Base-by-base conservation (phyloP, 176 grass and related monocot species). In the Poa pratensis region DNA sequence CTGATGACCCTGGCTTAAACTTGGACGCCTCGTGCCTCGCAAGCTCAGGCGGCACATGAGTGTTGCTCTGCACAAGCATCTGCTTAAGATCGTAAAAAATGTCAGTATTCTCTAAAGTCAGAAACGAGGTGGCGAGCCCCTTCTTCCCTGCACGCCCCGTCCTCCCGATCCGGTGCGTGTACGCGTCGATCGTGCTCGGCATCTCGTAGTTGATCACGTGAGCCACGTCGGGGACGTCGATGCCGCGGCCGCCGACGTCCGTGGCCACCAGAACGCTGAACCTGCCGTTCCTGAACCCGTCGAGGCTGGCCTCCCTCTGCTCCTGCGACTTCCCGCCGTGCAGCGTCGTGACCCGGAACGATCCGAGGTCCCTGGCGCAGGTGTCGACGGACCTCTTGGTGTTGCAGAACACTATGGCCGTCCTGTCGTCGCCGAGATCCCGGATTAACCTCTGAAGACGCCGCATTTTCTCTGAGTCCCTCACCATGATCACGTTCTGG, bases 181-280 rank as follows among this genome's bases (percentile, higher is more conserved):
- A 98, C 68, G 87, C 90, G 49, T 98, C 91, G 18, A 95, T 17
- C 69, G 89, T 81, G 37, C 50, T 70, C 30, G 95, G 93, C 89
- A 98, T 91, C 80, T 98, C 93, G 80, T 95, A 95, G 76, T 98
- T 98, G 65, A 95, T 95, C 42, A 98, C 95, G 48, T 97, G 91
- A 27, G 93, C 93, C 57, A 98, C 93, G 75, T 95, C 91, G 58
- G 95, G 93, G 66, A 98, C 95, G 49, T 98, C 95, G 83, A 95
- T 98, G 80, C 91, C 95, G 91, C 95, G 90, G 15, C 89, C 95
- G 60, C 91, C 91, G 51, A 95, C 89, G 69, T 98, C 95, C 72
- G 95, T 98, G 20, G 95, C 95, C 80, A 98, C 93, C 74, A 98
- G 92, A 75, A 98, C 95, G 85, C 90, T 90, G 75, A 95, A 98